phyloP scores from a whole-genome alignment of 2,329 filamentous ascomycete species.

The Xylariaceae sp. region DNA sequence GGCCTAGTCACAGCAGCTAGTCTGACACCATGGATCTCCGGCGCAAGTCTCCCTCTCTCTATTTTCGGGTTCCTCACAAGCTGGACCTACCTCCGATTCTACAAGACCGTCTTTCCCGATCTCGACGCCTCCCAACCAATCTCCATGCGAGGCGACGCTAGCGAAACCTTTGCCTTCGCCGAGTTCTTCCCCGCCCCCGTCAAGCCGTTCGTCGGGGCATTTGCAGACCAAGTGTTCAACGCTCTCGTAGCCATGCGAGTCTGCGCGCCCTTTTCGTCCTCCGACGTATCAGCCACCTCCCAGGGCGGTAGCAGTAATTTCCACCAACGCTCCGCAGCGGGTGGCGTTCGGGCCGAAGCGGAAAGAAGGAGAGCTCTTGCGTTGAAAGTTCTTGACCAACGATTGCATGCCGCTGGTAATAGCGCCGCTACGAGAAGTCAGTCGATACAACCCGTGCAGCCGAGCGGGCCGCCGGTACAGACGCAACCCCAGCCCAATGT shows the following conservation, averaged over 20 bases:
- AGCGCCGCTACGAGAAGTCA: slow-evolving; percentile 40
- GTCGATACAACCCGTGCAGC: slow-evolving; percentile 38
- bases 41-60: slow-evolving; percentile 73
- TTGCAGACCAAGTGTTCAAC: slow-evolving; percentile 71
- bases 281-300: slow-evolving; percentile 65
- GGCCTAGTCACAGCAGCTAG: slow-evolving; percentile 62
- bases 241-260: slow-evolving; percentile 68
- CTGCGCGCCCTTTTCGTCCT: slow-evolving; percentile 78
- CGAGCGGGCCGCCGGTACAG: slow-evolving; percentile 51
- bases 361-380: slow-evolving; percentile 85
- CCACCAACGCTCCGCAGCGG: slow-evolving; percentile 51
- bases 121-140: slow-evolving; percentile 56
- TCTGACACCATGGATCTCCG: slow-evolving; percentile 53
- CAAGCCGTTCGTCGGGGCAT: slow-evolving; percentile 68
- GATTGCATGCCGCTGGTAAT: slow-evolving; percentile 75
- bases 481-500: slow-evolving; percentile 50
- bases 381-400: slow-evolving; percentile 84
- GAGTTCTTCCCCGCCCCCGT: slow-evolving; percentile 87
- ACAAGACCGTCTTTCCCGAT: slow-evolving; percentile 69
- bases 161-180: slow-evolving; percentile 92
- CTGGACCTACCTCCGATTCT: slow-evolving; percentile 96
- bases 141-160: slow-evolving; percentile 78
- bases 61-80: slow-evolving; percentile 77
- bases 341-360: slow-evolving; percentile 79
- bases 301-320: slow-evolving; percentile 60